Conservation (phyloP, 1,284 basidiomycete genomes). For the Caloboletus firmus region DNA sequence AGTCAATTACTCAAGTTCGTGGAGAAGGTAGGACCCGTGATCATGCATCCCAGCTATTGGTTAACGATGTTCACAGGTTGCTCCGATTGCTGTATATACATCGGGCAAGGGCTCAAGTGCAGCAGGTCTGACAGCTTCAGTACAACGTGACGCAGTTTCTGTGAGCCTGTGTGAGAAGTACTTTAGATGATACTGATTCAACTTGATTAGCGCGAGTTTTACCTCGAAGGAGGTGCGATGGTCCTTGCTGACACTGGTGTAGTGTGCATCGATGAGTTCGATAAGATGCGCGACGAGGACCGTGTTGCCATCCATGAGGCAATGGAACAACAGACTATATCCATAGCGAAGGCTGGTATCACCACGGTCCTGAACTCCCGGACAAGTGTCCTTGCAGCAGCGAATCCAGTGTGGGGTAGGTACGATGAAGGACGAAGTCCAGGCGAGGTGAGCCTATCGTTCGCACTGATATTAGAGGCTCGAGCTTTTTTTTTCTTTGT, state of each 20-base stretch:
- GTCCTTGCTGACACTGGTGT: constrained; percentile 98
- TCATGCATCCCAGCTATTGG: neutral
- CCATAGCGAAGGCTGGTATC: constrained; percentile 99
- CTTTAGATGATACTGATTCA: constrained; percentile 1
- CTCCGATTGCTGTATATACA: constrained; percentile 97
- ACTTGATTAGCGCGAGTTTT: constrained; percentile 84
- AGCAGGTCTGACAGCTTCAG: constrained; percentile 96
- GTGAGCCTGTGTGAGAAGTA: constrained; percentile 47
- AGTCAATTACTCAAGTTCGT: constrained; percentile 98
- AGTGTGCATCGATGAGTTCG: constrained; percentile 99
- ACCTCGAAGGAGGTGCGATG: constrained; percentile 99
- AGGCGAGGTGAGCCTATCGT: constrained; percentile 68
- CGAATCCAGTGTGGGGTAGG: constrained; percentile 97
- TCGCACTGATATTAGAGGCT: neutral
- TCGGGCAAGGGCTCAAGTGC: constrained; percentile 98
- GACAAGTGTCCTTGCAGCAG: constrained; percentile 95
- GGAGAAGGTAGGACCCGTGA: constrained; percentile 70
- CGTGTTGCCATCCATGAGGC: constrained; percentile 99
- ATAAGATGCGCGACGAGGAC: constrained; percentile 99
- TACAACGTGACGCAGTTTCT: constrained; percentile 90
- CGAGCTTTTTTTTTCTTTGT: constrained; percentile 1
- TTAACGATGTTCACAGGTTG: constrained; percentile 55
- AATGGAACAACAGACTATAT: constrained; percentile 99
- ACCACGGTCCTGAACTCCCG: constrained; percentile 97
- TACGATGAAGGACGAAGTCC: constrained; percentile 98